Evolutionary conservation across 2,329 filamentous ascomycete genomes (phyloP), one percentile per base, ranked within the genome.

Genomic region (Pseudogymnoascus sp.): DNA sequence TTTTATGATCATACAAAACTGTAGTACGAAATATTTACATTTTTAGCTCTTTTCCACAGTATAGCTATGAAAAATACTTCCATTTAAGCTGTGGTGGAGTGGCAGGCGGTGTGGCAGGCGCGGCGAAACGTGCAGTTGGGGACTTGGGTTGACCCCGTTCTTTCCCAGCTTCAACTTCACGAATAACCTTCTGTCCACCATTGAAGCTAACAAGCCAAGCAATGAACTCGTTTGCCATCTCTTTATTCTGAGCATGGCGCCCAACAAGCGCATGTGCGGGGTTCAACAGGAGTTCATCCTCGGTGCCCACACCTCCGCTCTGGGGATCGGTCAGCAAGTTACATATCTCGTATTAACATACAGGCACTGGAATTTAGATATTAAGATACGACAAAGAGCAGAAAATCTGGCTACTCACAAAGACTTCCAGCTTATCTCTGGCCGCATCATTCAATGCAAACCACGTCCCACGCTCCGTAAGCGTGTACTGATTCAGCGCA

Each of bases 391-490:
- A n/a, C 5, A 11, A 10, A 17, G 2, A 33, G 17, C n/a, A n/a
- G 5, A 17, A 17, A 47, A 17, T 7, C 17, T 8, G 9, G 40
- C 1, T 37, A 61, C 64, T 47, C 63, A 68, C 66, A 66, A 74
- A 77, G 57, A 78, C 69, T 4, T 66, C 66, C 1, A 74, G 70
- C 44, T 72, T 63, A 36, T 74, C 71, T 4, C 70, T 67, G 8
- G 78, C 62, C 1, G 67, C 66, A 6, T 64, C 39, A 7, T 72
- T 66, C 6, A 79, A 65, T 2, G 76, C 76, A 2, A 79, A 67
- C 31, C 74, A 76, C 0, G 78, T 80, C 0, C 77, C 78, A 2
- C 73, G 69, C 61, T 81, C 78, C 0, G 76, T 79, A 58, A 80
- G 68, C 0, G 77, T 80, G 64, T 80, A 79, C 62, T 80, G 77